Base-by-base conservation (phyloP, 2,329 filamentous ascomycete species). In the Tolypocladium album region DNA sequence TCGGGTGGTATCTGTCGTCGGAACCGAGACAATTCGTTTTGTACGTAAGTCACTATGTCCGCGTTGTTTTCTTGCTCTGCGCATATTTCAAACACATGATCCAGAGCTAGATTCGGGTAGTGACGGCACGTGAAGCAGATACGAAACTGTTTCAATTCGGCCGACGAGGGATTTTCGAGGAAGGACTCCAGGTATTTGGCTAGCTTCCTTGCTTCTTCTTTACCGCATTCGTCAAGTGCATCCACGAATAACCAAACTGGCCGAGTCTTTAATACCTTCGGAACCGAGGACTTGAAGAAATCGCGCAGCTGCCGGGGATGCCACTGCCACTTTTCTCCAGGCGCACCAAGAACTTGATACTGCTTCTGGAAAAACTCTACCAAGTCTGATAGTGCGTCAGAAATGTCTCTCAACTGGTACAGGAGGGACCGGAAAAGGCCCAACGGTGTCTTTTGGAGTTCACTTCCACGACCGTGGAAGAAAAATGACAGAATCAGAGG, bases 401-500 rank as follows among this genome's bases (percentile, higher is more conserved):
- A 64, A 0, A 38, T 13, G 36, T 38, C 36, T 12, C 11, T 38
- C 36, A 70, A 8, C 9, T 74, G 71, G 59, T 74, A 64, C 17
- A 76, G 59, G 1, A 76, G 58, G 4, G 73, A 68, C 15, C 72
- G 68, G 56, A 71, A 72, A 60, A 76, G 66, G 17, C 74, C 75
- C 1, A 71, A 38, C 1, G 62, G 66, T 0, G 66, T 65, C 56
- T 65, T 73, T 62, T 76, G 70, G 5, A 76, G 65, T 11, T 64
- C 40, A 20, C 59, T 39, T 7, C 74, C 72, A 3, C 68, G 68
- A 7, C 61, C 69, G n/a, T 75, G 68, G 58, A 76, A 75, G 63
- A 75, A 76, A 65, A 75, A 76, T 2, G 43, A 47, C 12, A 47
- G 22, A 15, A 47, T 47, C 22, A 47, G 5, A 12, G 22, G 12